Base-by-base conservation (phyloP, 2,329 filamentous ascomycete species). In the Aspergillus carbonarius region DNA sequence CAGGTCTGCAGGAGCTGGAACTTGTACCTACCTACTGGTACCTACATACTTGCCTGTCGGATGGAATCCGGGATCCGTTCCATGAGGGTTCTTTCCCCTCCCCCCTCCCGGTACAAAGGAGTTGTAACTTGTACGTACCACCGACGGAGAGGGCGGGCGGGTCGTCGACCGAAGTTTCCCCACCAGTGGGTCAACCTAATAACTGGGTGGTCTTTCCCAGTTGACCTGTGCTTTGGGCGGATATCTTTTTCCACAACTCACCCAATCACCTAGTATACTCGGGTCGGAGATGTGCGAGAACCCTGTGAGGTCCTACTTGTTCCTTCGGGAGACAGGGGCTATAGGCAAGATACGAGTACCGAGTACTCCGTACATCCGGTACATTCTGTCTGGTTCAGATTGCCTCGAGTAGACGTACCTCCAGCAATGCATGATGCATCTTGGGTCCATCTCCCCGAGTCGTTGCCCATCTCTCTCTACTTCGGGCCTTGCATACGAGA, bases 141-240 rank as follows among this genome's bases (percentile, higher is more conserved):
- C 25, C 6, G 27, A 48, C 44, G 27, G 37, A 54, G 39, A 54
- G 17, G 25, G n/a, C 18, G 32, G 37, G 51, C 48, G 48, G 48
- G 48, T 35, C 48, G 23, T 23, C 30, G 17, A 51, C 30, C 13
- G 30, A 51, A 17, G 30, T 37, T 18, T 54, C 39, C 27, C 51
- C 51, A 54, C 51, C 27, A 9, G 37, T 42, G 51, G 37, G 37
- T 34, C 51, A 54, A 44, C 51, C 44, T 54, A 54, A 54, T 54
- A 54, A 44, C 18, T 54, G 37, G 49, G 23, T 37, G 39, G 39
- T 51, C n/a, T 20, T 25, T 39, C 30, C 30, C 35, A 54, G 10
- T 44, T 54, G 37, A 42, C 37, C 51, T 54, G 51, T 54, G 51
- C 37, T 54, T 44, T 44, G 34, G 23, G 51, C 23, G 25, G 51